Evolutionary conservation across 2,329 filamentous ascomycete species (phyloP), one percentile per base, ranked within the genome.

Genomic region (Talaromyces pinophilus): DNA sequence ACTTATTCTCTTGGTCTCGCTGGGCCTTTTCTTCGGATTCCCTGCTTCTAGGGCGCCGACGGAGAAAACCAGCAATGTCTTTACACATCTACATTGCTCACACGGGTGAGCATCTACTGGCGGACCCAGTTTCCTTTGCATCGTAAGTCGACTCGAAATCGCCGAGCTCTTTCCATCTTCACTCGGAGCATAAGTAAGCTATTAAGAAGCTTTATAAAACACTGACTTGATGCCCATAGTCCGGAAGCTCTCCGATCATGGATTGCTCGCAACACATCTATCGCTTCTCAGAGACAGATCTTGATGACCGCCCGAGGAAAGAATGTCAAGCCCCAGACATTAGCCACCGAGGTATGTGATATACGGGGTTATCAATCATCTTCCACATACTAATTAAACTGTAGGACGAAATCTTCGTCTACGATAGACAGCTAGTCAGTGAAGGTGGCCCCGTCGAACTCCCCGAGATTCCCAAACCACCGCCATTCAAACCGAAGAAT

Each of bases 1-100:
- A 40, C 28, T 62, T 65, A 30, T 61, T n/a, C 52, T 13, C 17
- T 28, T 50, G 60, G 30, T 60, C 52, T 62, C 52, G 64, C 65
- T 64, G 62, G 61, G 55, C 28, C 65, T 33, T 64, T 63, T 64
- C 65, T 61, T 67, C 65, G 65, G 65, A 64, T 40, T 38, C 65
- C 65, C 67, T 65, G 59, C 42, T 72, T 73, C 70, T 67, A 68
- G 61, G 65, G 66, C 69, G 71, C 74, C 74, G 69, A 67, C 67
- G 71, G 71, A 72, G 72, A 77, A 73, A 73, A 62, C 72, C 73
- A 81, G 86, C 84, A 81, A 96, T 96, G 92, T 91, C 92, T 83
- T 87, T 94, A 78, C 88, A 92, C 82, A 89, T 97, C 81, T 92
- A 92, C 84, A 90, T 97, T 77, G 93, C 92, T 85, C 93, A 96